A percentile compares a stretch with the other conserved stretches of the same genome.
Evolutionary conservation across 495 filamentous ascomycete genomes (phyloP).

Genomic region (Neurospora hispaniola): DNA sequence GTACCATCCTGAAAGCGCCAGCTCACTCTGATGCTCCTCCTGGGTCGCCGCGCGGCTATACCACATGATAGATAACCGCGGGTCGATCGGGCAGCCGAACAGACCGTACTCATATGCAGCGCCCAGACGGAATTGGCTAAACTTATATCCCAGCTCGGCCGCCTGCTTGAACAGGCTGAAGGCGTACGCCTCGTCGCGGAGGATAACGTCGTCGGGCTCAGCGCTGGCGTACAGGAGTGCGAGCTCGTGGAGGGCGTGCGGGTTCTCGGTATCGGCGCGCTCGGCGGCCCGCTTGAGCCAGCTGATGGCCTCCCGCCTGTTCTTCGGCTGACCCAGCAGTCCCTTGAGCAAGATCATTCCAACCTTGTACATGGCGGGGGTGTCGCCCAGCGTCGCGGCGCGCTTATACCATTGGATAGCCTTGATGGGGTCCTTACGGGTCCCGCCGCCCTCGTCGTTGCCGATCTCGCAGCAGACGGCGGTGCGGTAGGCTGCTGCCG

Average conservation of each 20-base stretch:
- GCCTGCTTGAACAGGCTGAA: conserved; percentile 72
- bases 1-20: conserved; percentile 93
- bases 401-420: conserved; percentile 97
- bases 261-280: conserved; percentile 77
- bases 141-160: conserved; percentile 87
- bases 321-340: conserved; percentile 79
- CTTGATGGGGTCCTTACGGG: conserved; percentile 79
- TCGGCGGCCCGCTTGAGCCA: conserved; percentile 94
- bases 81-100: conserved; percentile 71
- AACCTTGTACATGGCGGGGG: conserved; percentile 95
- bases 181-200: conserved; percentile 73
- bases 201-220: conserved; percentile 54
- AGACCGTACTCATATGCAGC: conserved; percentile 83
- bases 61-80: conserved; percentile 77
- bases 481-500: conserved; percentile 80
- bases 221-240: conserved; percentile 74
- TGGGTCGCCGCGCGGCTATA: conserved; percentile 87
- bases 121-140: conserved; percentile 84
- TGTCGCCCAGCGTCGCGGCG: conserved; percentile 79
- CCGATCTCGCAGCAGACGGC: conserved; percentile 97
- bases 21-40: conserved; percentile 87
- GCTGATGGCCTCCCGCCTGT: conserved; percentile 70
- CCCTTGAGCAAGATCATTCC: conserved; percentile 93
- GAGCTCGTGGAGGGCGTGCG: conserved; percentile 89
- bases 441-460: conserved; percentile 86